Evolutionary conservation across 2,329 filamentous ascomycete species (phyloP), one percentile per base, ranked within the genome.

Genomic region (Emmonsiellopsis sp.): DNA sequence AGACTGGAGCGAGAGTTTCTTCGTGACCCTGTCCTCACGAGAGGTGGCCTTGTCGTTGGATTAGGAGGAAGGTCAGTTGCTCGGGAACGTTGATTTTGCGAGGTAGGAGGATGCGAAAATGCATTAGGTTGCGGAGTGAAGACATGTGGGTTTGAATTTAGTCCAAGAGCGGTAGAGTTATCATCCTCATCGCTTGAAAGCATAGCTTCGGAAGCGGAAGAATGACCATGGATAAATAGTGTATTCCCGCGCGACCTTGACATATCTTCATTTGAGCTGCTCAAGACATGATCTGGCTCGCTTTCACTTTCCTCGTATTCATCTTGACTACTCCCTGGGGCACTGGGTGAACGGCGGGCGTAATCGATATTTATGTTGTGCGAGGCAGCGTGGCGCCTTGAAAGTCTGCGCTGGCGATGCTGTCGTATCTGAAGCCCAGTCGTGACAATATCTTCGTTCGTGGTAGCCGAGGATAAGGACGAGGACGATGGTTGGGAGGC

Each of bases 281-380:
- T 81, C 72, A 84, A 74, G 49, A 83, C 75, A 53, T 79, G 81
- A 62, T 95, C 91, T 42, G 90, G 89, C 57, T 95, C 91, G 69
- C 81, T 95, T 68, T 95, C 90, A 57, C 87, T 94, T 74, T 95
- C 90, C 36, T 95, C 89, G 63, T 94, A 95, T 72, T 95, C 91
- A 61, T 95, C 91, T 67, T 95, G 89, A 63, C 91, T 95, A 70
- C 89, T 94, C 50, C 72, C 74, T 10, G 73, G 75, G 42, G 67
- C 63, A 55, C 73, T 77, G 32, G 69, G 65, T 13, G 78, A 71
- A 42, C 73, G 71, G 43, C 66, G 67, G 6, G 68, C 65, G 53
- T 72, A 73, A 53, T 68, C 65, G 51, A 72, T 63, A 55, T 69
- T 66, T 33, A 69, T 66, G 45, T 68, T 70, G 60, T 63, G 71